Base-by-base conservation (phyloP, 2,329 filamentous ascomycete genomes). In the Sarocladium kiliense region DNA sequence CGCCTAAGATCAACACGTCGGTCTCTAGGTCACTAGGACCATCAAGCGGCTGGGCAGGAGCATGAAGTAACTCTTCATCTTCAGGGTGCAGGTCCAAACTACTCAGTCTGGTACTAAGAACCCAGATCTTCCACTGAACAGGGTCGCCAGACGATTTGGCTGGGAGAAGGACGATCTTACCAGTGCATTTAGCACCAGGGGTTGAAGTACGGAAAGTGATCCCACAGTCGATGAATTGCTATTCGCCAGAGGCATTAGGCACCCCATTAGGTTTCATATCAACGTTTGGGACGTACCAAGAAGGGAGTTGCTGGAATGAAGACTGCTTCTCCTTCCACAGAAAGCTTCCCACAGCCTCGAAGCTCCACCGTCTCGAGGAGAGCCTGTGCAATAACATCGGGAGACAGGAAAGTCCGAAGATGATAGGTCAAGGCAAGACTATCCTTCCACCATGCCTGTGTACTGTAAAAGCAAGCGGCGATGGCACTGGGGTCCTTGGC, bases 381-480 rank as follows among this genome's bases (percentile, higher is more conserved):
- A 18, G 49, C 56, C 2, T 62, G 54, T 1, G 66, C 64, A 53
- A 72, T 65, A 0, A 59, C 49, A 0, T 26, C 54, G 1, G 60
- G 58, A 0, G 49, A 55, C 3, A 27, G 58, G 44, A 72, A 68
- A 2, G 69, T 72, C 11, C 71, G 68, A n/a, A 71, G 37, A 41
- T 73, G 67, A 54, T 60, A 70, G 0, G 71, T 74, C 21, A 74
- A 55, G 1, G 68, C 68, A 23, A 74, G 32, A 39, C 62, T 57
- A 51, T 74, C 71, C 19, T 64, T 67, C 70, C 70, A 73, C 59
- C 66, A 73, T 3, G 68, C 64, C 58, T 72, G 68, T 2, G 54
- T 57, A 2, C 56, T 4, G 42, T 64, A 65, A 58, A 72, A 72
- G 42, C 64, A 68, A 32, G 16, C 26, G 9, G 58, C 58, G 2